A percentile compares a stretch with the other conserved stretches of the same genome.
Conservation (phyloP, 2,329 filamentous ascomycete genomes). For the Ophiocordyceps robertsii region DNA sequence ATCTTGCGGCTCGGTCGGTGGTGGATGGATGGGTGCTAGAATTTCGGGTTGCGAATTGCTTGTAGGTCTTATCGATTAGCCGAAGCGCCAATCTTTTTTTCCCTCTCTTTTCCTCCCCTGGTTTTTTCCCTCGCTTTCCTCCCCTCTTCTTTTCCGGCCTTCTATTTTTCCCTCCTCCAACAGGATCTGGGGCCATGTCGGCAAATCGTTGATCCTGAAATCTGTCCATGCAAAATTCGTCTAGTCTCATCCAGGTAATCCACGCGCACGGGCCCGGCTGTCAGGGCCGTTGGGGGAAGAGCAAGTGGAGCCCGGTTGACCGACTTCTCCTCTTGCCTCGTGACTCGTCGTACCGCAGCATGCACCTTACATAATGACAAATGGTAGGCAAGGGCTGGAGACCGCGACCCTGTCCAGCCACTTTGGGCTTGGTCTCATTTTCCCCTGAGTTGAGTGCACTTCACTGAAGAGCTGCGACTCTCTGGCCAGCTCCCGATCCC, state of each 20-base stretch:
- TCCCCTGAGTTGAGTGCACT: slow-evolving; percentile 9
- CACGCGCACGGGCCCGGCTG: slow-evolving; percentile 4
- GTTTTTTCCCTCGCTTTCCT: not conserved
- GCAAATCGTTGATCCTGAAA: slow-evolving; percentile 21
- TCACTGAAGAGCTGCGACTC: slow-evolving; percentile 2
- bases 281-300: not conserved
- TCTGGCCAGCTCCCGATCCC: slow-evolving; percentile 4
- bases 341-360: slow-evolving; percentile 5
- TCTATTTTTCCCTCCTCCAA: not conserved
- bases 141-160: not conserved
- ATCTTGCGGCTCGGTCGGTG: slow-evolving; percentile 3
- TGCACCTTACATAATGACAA: slow-evolving; percentile 3
- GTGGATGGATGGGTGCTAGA: not conserved
- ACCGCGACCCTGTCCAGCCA: slow-evolving; percentile 9
- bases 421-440: slow-evolving; percentile 6
- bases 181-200: slow-evolving; percentile 6
- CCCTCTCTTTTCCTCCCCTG: too few species aligned
- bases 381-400: slow-evolving; percentile 13
- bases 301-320: not conserved
- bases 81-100: not conserved
- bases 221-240: not conserved
- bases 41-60: not conserved
- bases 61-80: slow-evolving; percentile 11
- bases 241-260: slow-evolving; percentile 9
- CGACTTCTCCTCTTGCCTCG: slow-evolving; percentile 1